Base-by-base conservation (phyloP, 116 monocot genomes). In the Cymodocea nodosa region DNA sequence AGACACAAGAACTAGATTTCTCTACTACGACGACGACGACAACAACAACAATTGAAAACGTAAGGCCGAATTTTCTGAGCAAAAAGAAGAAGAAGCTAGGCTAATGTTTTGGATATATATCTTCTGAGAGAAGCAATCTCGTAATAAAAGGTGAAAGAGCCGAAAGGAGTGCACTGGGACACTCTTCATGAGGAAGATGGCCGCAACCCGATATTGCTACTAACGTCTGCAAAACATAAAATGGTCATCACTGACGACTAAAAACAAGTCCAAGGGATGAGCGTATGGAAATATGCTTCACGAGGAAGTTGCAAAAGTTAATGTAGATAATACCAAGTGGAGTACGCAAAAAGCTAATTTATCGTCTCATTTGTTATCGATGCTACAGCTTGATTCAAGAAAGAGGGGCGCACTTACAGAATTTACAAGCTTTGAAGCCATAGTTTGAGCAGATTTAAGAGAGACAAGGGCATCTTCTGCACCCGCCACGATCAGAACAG, bases 131-230 rank as follows among this genome's bases (percentile, higher is more conserved):
- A 34, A 86, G 19, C 69, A 93, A 62, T 80, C 85, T 77, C 34
- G 77, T 83, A 54, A 89, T 84, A 75, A 89, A 94, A 2, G 87
- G 90, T 2, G 82, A 75, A 35, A 94, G 83, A 57, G 90, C 90
- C 23, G 82, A 82, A 40, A 94, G 94, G 7, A 94, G 77, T 12
- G 87, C 89, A 71, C 85, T 85, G 7, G 94, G 90, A 59, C 94
- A 94, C 79, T 94, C 94, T 70, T 94, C 94, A 24, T 94, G 94
- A 6, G 89, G 94, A 53, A 94, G 79, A 79, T 94, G 94, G 54
- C 94, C 94, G 44, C 94, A 94, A 25, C 90, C 83, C 10, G 94
- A 89, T 72, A 94, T 87, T 11, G 84, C 82, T 22, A 94, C 85
- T 59, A 94, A 66, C 50, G 87, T 89, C 94, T 94, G 84, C 72